Conservation (phyloP, 2,329 filamentous ascomycete genomes). For the Clonostachys sp. region DNA sequence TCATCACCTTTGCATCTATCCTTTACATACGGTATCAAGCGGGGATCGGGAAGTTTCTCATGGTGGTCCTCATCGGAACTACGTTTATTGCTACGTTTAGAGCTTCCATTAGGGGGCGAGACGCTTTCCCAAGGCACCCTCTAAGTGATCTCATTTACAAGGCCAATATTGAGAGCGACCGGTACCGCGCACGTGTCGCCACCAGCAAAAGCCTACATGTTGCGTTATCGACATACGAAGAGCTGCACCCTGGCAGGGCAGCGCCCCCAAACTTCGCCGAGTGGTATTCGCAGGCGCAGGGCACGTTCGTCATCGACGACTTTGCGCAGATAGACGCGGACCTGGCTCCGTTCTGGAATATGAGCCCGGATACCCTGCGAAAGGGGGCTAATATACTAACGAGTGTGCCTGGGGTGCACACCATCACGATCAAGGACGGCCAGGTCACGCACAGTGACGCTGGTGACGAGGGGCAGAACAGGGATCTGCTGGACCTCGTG, state of each 20-base stretch:
- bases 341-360: conserved; percentile 71
- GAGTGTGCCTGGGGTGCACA: conserved; percentile 34
- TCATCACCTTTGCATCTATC: conserved; percentile 33
- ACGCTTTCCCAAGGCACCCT: conserved; percentile 29
- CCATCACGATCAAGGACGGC: conserved; percentile 60
- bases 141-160: conserved; percentile 44
- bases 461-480: conserved; percentile 19
- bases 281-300: conserved; percentile 76
- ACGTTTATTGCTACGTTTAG: conserved; percentile 8
- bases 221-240: conserved; percentile 43
- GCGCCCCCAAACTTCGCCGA: conserved; percentile 80
- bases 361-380: conserved; percentile 64
- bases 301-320: conserved; percentile 73
- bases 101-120: neutral
- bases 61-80: conserved; percentile 33
- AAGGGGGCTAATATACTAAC: conserved; percentile 42
- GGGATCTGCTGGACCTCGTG: conserved; percentile 38
- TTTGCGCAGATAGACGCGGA: conserved; percentile 76
- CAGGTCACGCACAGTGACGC: conserved; percentile 39
- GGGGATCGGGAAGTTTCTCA: conserved; percentile 33
- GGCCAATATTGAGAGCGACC: conserved; percentile 37
- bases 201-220: conserved; percentile 40
- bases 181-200: conserved; percentile 42
- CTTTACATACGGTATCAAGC: conserved; percentile 37
- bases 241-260: conserved; percentile 55